Percentiles rank a stretch among this genome's conserved stretches.
Conservation (phyloP, 352 stramenopile genomes). For the Phytophthora citricola region DNA sequence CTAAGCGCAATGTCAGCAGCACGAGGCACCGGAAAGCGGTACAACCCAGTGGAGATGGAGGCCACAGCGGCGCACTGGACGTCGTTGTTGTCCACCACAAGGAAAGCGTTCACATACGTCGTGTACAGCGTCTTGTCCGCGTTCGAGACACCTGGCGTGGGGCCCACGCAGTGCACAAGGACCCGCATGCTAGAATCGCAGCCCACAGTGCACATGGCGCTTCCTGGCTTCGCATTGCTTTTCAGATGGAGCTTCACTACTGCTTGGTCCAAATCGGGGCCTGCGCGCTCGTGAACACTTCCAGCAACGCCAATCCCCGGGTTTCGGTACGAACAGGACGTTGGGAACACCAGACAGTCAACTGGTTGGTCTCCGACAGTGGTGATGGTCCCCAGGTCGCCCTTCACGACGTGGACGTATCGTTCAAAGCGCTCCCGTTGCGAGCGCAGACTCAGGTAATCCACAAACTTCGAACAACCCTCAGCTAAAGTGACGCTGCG, state of each 20-base stretch:
- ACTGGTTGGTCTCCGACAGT: conserved; percentile 34
- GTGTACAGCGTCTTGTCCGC: conserved; percentile 46
- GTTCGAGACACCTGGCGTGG: conserved; percentile 1
- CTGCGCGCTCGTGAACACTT: conserved; percentile 60
- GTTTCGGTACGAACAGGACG: conserved; percentile 47
- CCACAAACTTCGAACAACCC: conserved; percentile 32
- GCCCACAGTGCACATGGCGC: conserved; percentile 51
- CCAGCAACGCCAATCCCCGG: conserved; percentile 50
- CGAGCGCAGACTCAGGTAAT: conserved; percentile 53
- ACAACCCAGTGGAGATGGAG: conserved; percentile 61
- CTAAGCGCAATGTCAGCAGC: conserved; percentile 50
- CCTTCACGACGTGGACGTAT: conserved; percentile 46
- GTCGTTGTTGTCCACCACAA: conserved; percentile 34
- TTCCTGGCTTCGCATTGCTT: conserved; percentile 6
- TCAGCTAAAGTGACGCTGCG: conserved; percentile 10
- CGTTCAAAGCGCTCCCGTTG: conserved; percentile 49
- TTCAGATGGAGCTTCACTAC: conserved; percentile 19
- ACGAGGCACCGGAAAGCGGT: conserved; percentile 40
- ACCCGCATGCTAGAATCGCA: conserved; percentile 48
- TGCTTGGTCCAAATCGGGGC: conserved; percentile 22
- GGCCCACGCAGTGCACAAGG: conserved; percentile 70
- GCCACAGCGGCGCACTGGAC: conserved; percentile 54
- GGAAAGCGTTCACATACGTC: conserved; percentile 60
- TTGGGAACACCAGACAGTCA: conserved; percentile 74
- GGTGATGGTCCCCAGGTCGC: conserved; percentile 51